A percentile compares a stretch with the other conserved stretches of the same genome.
Evolutionary conservation across 331 rosid genomes (phyloP).

Genomic region (Saraca asoca): DNA sequence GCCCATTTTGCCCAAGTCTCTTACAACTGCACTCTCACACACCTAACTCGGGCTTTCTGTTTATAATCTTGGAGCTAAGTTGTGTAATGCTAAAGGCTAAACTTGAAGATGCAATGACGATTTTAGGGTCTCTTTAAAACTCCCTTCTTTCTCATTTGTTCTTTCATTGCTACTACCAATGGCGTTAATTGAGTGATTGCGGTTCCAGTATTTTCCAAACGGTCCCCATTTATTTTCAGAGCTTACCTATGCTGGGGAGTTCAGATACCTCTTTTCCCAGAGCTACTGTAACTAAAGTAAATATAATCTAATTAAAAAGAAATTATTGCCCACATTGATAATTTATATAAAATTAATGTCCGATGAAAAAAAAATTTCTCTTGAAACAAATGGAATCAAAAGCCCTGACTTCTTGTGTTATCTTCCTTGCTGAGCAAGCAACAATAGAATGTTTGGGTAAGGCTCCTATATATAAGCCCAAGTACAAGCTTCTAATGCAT

Average conservation of each 20-base stretch:
- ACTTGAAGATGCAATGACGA: conserved; percentile 44
- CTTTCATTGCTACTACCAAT: conserved; percentile 33
- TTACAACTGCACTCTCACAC: conserved; percentile 29
- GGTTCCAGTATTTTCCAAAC: conserved; percentile 29
- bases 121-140: conserved; percentile 42
- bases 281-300: background rate
- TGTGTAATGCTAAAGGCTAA: conserved; percentile 33
- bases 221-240: background rate
- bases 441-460: too few relatives aligned
- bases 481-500: too few relatives aligned
- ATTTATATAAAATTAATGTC: too few relatives aligned
- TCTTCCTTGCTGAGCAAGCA: too few relatives aligned
- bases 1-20: conserved; percentile 45
- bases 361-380: too few relatives aligned
- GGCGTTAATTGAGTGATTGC: conserved; percentile 37
- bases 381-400: too few relatives aligned
- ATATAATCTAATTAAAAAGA: background rate
- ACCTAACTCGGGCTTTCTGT: conserved; percentile 36
- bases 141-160: conserved; percentile 54
- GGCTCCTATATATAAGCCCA: too few relatives aligned
- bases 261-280: background rate
- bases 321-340: too few relatives aligned
- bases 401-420: too few relatives aligned
- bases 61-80: conserved; percentile 35
- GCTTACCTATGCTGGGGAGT: conserved; percentile 13